Base-by-base conservation (phyloP, 2,329 filamentous ascomycete species). In the Alternaria ethzedia region DNA sequence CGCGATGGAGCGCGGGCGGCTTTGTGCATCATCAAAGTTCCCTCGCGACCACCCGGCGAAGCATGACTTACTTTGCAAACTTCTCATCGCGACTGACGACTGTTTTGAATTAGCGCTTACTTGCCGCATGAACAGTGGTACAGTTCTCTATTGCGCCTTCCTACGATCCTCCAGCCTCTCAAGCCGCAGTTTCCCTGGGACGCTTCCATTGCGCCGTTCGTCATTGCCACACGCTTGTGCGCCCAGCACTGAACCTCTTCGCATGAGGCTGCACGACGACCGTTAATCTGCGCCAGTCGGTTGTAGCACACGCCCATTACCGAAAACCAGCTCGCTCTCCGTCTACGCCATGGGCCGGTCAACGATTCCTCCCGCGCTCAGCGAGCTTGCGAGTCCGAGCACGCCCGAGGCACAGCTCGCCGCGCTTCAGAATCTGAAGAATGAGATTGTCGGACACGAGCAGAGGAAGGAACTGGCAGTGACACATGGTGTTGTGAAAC, bases 361-460 rank as follows among this genome's bases (percentile, higher is more conserved):
- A 44, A 68, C 69, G 4, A 76, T 80, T 10, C 77, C 77, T 15
- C 68, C 77, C 15, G 77, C 78, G 57, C 74, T 82, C 64, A 64
- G 69, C 32, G 80, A 81, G 72, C 78, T 82, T 25, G 74, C 74
- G 36, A 78, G 75, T 46, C 78, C 80, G n/a, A 76, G 71, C 32
- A 73, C 74, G 11, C 71, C 75, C 36, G 74, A 79, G 54, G 76
- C 79, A n/a, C 82, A 83, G 64, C 75, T 83, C 44, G 82, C 84
- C 25, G 87, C 89, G 54, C 85, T 97, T 47, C 88, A 90, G 68
- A 84, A 85, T 45, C 83, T 99, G 28, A 98, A 97, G 83, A 96
- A 97, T 79, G 91, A 96, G 67, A 87, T 97, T 51, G 89, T 97
- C 64, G 96, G 96, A 23, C 93, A 98, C 79, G 86, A 91, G 32